Base-by-base conservation (phyloP, 352 stramenopile species). In the Pythium monospermum region DNA sequence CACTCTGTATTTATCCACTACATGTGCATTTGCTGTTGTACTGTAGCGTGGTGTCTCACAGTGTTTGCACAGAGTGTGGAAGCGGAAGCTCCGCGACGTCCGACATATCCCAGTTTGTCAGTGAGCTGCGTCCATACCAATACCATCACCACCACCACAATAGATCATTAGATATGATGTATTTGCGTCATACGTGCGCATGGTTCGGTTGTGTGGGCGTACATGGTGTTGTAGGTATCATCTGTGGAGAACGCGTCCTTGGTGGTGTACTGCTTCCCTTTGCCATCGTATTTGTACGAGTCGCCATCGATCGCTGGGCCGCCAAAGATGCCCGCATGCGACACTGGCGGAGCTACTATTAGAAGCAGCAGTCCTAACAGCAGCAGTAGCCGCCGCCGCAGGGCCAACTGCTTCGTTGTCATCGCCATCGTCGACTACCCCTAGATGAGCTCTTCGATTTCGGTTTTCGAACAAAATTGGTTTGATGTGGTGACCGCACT, bases 71-170 rank as follows among this genome's bases (percentile, higher is more conserved):
- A 7, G 71, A 72, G 35, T 48, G 48, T n/a, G 76, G 76, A 5
- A 87, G 57, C 35, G 73, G 69, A 28, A 87, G 66, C 33, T 54
- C 66, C 37, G 32, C 43, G 4, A 74, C 31, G 12, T 42, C 59
- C 33, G 65, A 59, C 53, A 87, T 56, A 43, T 87, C 59, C 76
- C 73, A 87, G 64, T 87, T 82, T n/a, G 68, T 68, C 47, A 87
- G 57, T 27, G 63, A 76, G 18, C 76, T 87, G 36, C 8, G 36
- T 19, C 41, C 16, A 22, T 23, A 16, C 30, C 26, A 46, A 47
- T 28, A n/a, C 4, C 7, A 50, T 13, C 41, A 35, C 35, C 4
- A 48, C 6, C 41, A 48, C 41, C 21, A 46, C 30, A 18, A 5
- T 22, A 8, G 18, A 46, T 46, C 15, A 6, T 19, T 8, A 12